phyloP scores from a whole-genome alignment of 805 yeast species.

The Nakazawaea ishiwadae region DNA sequence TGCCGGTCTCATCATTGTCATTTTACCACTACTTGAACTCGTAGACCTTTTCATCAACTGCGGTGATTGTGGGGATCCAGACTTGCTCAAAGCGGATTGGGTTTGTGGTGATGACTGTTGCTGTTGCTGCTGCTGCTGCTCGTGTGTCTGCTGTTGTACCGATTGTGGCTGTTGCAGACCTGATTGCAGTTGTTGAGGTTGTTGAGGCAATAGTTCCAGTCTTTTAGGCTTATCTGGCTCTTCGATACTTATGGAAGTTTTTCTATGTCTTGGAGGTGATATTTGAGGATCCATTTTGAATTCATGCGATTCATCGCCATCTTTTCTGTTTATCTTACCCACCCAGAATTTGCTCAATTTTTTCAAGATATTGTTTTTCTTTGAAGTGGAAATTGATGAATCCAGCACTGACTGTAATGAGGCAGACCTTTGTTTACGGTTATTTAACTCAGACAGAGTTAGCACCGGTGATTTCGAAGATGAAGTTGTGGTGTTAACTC shows the following conservation, averaged over 20 bases:
- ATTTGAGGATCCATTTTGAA: neutral
- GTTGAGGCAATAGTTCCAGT: neutral
- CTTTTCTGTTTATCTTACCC: neutral
- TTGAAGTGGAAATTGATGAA: neutral
- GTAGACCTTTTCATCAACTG: neutral
- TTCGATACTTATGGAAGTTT: neutral
- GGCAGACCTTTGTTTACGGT: neutral
- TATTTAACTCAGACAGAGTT: too few relatives aligned
- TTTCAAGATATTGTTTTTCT: conserved; percentile 2
- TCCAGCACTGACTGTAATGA: neutral
- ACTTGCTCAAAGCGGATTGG: too few relatives aligned
- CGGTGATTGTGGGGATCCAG: neutral
- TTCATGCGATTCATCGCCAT: too few relatives aligned
- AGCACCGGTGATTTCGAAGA: too few relatives aligned
- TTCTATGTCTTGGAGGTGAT: neutral
- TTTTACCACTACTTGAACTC: conserved; percentile 3
- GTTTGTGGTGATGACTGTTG: conserved; percentile 20
- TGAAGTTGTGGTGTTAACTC: conserved; percentile 8
- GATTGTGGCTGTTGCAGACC: neutral
- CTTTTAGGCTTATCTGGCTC: neutral
- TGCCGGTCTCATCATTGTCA: conserved; percentile 32
- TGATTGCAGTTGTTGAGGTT: neutral
- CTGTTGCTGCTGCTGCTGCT: conserved; percentile 23
- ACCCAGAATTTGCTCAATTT: conserved; percentile 8
- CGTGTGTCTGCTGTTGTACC: conserved; percentile 15